phyloP scores from a whole-genome alignment of 2,329 filamentous ascomycete species.

The Periconia digitata region DNA sequence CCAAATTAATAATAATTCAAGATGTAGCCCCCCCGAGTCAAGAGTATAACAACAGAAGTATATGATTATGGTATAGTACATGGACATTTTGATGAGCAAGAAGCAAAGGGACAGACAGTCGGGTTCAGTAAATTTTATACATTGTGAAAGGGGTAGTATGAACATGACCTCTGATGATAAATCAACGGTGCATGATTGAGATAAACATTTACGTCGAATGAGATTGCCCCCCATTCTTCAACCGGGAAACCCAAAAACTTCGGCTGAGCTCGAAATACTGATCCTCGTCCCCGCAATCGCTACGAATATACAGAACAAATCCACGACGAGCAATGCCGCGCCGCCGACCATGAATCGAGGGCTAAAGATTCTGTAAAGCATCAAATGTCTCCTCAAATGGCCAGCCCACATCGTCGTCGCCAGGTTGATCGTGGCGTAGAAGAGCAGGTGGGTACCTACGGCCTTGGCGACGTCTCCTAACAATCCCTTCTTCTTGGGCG shows the following conservation, averaged over 20 bases:
- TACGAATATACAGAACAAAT: constrained; percentile 71
- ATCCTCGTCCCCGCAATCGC: constrained; percentile 73
- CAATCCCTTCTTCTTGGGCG: constrained; percentile 65
- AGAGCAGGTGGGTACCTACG: constrained; percentile 73
- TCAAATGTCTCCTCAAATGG: constrained; percentile 84
- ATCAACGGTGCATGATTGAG: background rate
- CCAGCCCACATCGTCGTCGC: constrained; percentile 91
- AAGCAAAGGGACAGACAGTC: too few species aligned
- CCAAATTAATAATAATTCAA: too few species aligned
- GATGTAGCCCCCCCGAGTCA: too few species aligned
- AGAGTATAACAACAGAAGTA: too few species aligned
- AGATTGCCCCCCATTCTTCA: constrained; percentile 2
- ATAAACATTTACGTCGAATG: background rate
- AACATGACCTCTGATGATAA: background rate
- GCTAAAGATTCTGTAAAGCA: constrained; percentile 93
- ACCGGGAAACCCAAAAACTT: constrained; percentile 71
- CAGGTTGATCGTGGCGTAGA: constrained; percentile 79
- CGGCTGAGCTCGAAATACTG: constrained; percentile 76
- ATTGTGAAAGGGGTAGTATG: too few species aligned
- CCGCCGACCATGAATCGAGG: constrained; percentile 87
- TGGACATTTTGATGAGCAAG: too few species aligned
- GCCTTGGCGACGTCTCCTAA: constrained; percentile 71
- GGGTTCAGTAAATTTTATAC: too few species aligned
- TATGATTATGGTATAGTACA: too few species aligned
- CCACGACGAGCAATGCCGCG: constrained; percentile 71